Base-by-base conservation (phyloP, 306 rosid species). In the Cicer yamashitae region DNA sequence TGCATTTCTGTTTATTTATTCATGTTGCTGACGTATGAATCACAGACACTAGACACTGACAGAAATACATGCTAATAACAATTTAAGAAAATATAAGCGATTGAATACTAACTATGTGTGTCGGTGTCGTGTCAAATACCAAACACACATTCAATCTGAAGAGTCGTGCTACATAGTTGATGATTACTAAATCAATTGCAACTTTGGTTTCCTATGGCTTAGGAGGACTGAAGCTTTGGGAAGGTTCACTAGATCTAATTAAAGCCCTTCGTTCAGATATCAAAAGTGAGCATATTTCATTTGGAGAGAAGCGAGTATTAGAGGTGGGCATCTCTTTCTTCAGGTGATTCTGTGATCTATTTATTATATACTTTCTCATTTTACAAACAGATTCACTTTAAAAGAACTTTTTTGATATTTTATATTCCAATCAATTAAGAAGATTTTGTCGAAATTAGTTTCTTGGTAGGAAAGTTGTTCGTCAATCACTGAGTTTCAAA, bases 201-300 rank as follows among this genome's bases (percentile, higher is more conserved):
- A 17, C 48, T 46, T 70, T 46, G 63, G 63, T 81, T 76, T 39
- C 7, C 78, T 63, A 47, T 71, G 67, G 46, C 5, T 39, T 63
- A 94, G 97, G 97, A 38, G 97, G 96, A 10, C 79, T 94, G 71
- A 92, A 94, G 91, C 78, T 90, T 74, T 94, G 99, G 97, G 96
- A 90, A 84, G 97, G 96, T 75, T 89, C 96, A 50, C 82, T 88
- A 74, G 97, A 94, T 85, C 87, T 92, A 20, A 86, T 90, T 74
- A 92, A 87, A 88, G 90, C 91, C 76, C 90, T 94, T 39, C 52
- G 65, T 58, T 87, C 87, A 1, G 91, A 90, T 70, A 77, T 86
- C 44, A 83, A 76, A 79, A 72, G 70, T 69, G 93, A 84, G 1
- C 59, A 75, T 81, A 75, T 90, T 65, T 83, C 90, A 18, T 84